A percentile compares a stretch with the other conserved stretches of the same genome.
Evolutionary conservation across 2,329 filamentous ascomycete genomes (phyloP).

Genomic region (Nemania sp.): DNA sequence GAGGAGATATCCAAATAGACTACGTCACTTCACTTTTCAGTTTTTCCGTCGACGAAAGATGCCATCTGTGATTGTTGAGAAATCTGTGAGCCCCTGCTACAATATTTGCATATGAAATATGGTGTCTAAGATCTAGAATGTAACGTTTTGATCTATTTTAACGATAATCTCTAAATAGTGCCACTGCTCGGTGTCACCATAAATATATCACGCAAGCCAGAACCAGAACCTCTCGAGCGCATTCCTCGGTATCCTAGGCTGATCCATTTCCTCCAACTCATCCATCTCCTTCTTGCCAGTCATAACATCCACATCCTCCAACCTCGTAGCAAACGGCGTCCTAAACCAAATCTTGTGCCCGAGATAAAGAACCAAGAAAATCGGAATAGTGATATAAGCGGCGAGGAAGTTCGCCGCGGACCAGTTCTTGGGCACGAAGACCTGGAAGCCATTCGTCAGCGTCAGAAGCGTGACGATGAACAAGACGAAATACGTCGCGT

Average conservation of each 20-base stretch:
- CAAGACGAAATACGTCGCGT: slow-evolving; percentile 64
- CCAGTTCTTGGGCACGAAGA: slow-evolving; percentile 71
- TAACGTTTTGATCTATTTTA: no score
- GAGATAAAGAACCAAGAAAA: slow-evolving; percentile 62
- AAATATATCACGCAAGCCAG: slow-evolving; percentile 62
- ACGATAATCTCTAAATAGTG: no score
- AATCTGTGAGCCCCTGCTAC: no score
- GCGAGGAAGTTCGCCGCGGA: slow-evolving; percentile 65
- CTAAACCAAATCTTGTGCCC: slow-evolving; percentile 60
- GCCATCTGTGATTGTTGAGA: background rate
- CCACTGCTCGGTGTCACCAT: no score
- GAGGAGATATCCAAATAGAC: background rate
- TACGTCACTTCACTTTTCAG: no score
- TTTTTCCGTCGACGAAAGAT: no score
- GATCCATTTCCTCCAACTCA: slow-evolving; percentile 54
- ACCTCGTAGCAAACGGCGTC: slow-evolving; percentile 47
- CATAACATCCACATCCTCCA: slow-evolving; percentile 56
- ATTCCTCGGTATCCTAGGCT: slow-evolving; percentile 53
- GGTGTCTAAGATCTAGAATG: no score
- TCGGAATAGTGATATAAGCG: slow-evolving; percentile 64
- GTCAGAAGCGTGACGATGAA: slow-evolving; percentile 63
- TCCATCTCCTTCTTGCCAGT: slow-evolving; percentile 67
- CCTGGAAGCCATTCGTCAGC: slow-evolving; percentile 74
- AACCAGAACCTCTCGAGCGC: slow-evolving; percentile 57
- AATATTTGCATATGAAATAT: no score